A percentile compares a stretch with the other conserved stretches of the same genome.
These are phyloP conservation scores for Mycena vitilis DNA, from an alignment of 768 basidiomycete species.

Conservation along the genomic window DNA sequence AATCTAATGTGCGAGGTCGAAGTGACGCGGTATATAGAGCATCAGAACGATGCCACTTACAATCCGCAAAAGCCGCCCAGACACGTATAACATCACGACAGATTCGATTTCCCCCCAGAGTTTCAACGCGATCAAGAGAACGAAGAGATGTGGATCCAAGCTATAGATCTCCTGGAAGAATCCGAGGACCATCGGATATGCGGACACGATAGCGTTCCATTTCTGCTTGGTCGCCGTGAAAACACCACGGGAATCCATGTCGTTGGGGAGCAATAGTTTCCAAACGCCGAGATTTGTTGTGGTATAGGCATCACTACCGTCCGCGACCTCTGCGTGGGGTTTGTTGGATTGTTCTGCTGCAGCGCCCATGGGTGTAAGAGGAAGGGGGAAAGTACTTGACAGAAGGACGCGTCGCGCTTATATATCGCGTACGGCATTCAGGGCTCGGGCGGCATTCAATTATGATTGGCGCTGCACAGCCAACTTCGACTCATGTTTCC, in stretches of 20 bases:
- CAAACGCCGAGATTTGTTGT: constrained; percentile 24
- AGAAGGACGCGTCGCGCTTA: no score
- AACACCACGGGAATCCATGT: not conserved
- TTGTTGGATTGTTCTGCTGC: no score
- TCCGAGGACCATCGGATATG: constrained; percentile 17
- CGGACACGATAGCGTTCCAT: constrained; percentile 7
- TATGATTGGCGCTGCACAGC: no score
- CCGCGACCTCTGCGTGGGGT: no score
- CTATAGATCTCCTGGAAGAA: constrained; percentile 24
- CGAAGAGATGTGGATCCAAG: constrained; percentile 11
- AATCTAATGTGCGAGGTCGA: constrained; percentile 2
- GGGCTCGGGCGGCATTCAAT: no score
- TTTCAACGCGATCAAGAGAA: constrained; percentile 16
- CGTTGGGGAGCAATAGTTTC: constrained; percentile 22
- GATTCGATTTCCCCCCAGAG: constrained; percentile 24
- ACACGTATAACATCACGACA: constrained; percentile 22
- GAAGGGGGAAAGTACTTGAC: no score
- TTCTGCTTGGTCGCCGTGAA: not conserved
- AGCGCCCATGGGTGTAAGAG: no score
- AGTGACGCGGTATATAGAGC: no score
- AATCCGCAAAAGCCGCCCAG: constrained; percentile 13
- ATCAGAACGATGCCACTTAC: not conserved
- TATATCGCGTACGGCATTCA: no score
- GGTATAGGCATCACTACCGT: constrained; percentile 15
- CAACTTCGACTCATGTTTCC: no score